Percentiles rank a stretch among this genome's conserved stretches.
Evolutionary conservation across 192 early-diverging fungal genomes (phyloP).

Genomic region (Mycoemilia scoparia): DNA sequence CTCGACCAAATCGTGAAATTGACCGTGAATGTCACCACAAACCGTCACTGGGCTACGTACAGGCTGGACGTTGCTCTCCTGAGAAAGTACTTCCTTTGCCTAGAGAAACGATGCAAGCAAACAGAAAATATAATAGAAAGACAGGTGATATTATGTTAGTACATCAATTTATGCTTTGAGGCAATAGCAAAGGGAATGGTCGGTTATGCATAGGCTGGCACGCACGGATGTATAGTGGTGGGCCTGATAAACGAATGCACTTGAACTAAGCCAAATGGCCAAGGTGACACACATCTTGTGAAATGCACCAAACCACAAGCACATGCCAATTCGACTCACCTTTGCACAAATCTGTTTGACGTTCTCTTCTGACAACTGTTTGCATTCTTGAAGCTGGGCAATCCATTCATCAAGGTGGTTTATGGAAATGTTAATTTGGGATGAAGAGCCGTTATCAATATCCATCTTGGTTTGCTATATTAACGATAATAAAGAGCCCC

Average conservation of each 20-base stretch:
- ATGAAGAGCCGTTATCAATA: slow-evolving; percentile 40
- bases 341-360: slow-evolving; percentile 94
- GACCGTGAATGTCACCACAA: slow-evolving; percentile 99
- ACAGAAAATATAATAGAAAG: slow-evolving; percentile 8
- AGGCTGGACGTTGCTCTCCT: slow-evolving; percentile 95
- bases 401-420: slow-evolving; percentile 88
- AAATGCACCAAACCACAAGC: not conserved
- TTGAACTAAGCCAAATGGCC: slow-evolving; percentile 6
- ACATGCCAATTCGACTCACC: slow-evolving; percentile 32
- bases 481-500: no score
- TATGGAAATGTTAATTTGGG: slow-evolving; percentile 56
- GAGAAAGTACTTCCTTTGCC: slow-evolving; percentile 90
- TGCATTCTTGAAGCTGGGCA: slow-evolving; percentile 75
- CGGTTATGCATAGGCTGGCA: not conserved
- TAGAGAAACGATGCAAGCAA: slow-evolving; percentile 18
- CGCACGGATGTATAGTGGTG: not conserved
- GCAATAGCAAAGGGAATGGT: not conserved
- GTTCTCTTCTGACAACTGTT: slow-evolving; percentile 83
- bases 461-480: slow-evolving; percentile 10
- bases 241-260: not conserved
- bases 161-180: slow-evolving; percentile 2
- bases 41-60: slow-evolving; percentile 97
- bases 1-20: slow-evolving; percentile 94
- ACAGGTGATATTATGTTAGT: no score
- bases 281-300: slow-evolving; percentile 1